Base-by-base conservation (phyloP, 352 stramenopile genomes). In the Blastocystis sp. region DNA sequence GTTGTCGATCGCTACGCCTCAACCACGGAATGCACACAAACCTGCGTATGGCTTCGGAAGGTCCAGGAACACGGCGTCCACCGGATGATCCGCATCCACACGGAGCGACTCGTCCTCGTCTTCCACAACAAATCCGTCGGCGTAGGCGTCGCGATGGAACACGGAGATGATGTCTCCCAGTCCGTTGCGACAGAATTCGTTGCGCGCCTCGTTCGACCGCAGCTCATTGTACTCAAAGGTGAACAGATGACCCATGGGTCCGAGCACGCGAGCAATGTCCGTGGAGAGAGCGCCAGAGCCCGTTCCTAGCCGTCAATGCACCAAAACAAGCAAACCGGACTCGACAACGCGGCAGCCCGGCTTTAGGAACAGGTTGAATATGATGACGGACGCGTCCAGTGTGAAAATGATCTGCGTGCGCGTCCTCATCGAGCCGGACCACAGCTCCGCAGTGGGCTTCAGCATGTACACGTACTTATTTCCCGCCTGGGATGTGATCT, bases 191-290 rank as follows among this genome's bases (percentile, higher is more conserved):
- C 90, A 87, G 90, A 99, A 98, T 90, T 99, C 96, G 3, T 96
- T 91, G 11, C 91, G 89, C 1, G 97, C 97, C 64, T 94, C 94
- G 64, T 95, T 89, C 1, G 94, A 96, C 62, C 97, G 92, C 76
- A 94, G 92, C 64, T 93, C 91, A 90, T 99, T 99, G 90, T 98
- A 99, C 91, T 99, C 97, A 89, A 98, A 99, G 11, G 95, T 98
- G 89, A 98, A 96, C 11, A 98, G 92, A 89, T 96, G 93, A 64
- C 95, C 95, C n/a, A 91, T 89, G 0, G 95, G 94, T 60, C 91
- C 92, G 52, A 98, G 93, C 0, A 93, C 94, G 48, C 93, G 92
- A 19, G 93, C 94, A 62, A 97, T 94, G 28, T 93, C 94, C 59
- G 92, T 95, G 21, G 94, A 96, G 63, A 96, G 91, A 14, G 93